These are phyloP conservation scores for Kwoniella sp. DNA, from an alignment of 768 basidiomycete species.

Conservation along the genomic window DNA sequence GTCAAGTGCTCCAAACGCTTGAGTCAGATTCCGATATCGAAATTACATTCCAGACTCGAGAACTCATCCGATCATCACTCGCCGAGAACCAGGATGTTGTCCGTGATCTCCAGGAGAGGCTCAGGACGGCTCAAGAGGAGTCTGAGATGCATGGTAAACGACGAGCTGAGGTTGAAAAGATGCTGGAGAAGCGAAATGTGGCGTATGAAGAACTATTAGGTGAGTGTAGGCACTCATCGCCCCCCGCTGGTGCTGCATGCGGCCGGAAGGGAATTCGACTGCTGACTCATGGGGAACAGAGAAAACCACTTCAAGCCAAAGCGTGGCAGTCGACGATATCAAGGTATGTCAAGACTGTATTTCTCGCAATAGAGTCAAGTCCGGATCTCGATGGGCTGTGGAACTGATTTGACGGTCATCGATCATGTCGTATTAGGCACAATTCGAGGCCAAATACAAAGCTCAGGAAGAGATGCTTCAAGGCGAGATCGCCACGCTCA, in stretches of 20 bases:
- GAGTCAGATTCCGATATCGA: constrained; percentile 58
- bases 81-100: constrained; percentile 82
- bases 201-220: constrained; percentile 97
- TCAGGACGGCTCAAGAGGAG: constrained; percentile 89
- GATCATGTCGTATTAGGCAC: too few relatives aligned
- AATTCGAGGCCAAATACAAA: constrained; percentile 90
- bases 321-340: constrained; percentile 82
- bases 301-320: constrained; percentile 39
- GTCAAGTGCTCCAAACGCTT: constrained; percentile 41
- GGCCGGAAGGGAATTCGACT: too few relatives aligned
- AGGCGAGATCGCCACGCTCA: constrained; percentile 80
- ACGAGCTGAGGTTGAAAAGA: constrained; percentile 80
- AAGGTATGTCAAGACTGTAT: constrained; percentile 72
- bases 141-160: constrained; percentile 78
- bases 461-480: constrained; percentile 87
- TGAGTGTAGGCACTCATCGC: constrained; percentile 57
- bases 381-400: too few relatives aligned
- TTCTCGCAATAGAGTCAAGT: too few relatives aligned
- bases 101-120: constrained; percentile 83
- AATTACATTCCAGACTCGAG: constrained; percentile 43
- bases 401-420: too few relatives aligned
- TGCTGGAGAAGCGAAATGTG: constrained; percentile 76
- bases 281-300: constrained; percentile 18
- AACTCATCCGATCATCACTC: constrained; percentile 79
- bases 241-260: too few relatives aligned